Base-by-base conservation (phyloP, 805 yeast genomes). In the Metschnikowia shivogae region DNA sequence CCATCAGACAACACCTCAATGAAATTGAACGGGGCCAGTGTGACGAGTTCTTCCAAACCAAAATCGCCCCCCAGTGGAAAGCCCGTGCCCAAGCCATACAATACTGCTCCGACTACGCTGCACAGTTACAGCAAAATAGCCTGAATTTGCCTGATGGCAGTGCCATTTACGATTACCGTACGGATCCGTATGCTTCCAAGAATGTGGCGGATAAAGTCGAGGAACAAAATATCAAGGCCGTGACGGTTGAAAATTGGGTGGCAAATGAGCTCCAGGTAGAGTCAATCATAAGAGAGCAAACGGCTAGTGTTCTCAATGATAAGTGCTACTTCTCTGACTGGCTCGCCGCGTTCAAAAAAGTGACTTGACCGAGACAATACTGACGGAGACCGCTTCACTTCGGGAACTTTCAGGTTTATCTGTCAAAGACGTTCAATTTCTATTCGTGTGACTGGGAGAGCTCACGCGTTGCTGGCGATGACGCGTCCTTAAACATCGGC, bases 301-400 rank as follows among this genome's bases (percentile, higher is more conserved):
- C 74, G 1, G 52, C 53, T 4, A 53, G 47, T 4, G 61, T 65
- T 9, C 56, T 71, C 20, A 65, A 62, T 42, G 69, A 66, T 29
- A 67, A 65, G 50, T 70, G 75, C 50, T 56, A 55, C 44, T 67
- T 62, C 45, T 53, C 54, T 14, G 69, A 70, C 52, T 71, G 74
- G 74, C 50, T 65, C 32, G 47, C 44, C 34, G 59, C 49, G 26
- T 66, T 67, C 43, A 45, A 48, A 22, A 44, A 49, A 22, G 12
- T 29, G 20, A 17, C 19, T 19, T 30, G 26, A 22, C 6, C 28
- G 34, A n/a, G 38, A 33, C 13, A n/a, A 7, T 17, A 12, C 6
- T 31, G 13, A 17, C 17, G 17, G 17, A 2, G 17, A 17, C 17
- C 3, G 17, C 17, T 17, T 17, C 17, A 29, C 12, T 6, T 22